A percentile compares a stretch with the other conserved stretches of the same genome.
Conservation (phyloP, 441 rosid genomes). For the Mallotus japonicus region DNA sequence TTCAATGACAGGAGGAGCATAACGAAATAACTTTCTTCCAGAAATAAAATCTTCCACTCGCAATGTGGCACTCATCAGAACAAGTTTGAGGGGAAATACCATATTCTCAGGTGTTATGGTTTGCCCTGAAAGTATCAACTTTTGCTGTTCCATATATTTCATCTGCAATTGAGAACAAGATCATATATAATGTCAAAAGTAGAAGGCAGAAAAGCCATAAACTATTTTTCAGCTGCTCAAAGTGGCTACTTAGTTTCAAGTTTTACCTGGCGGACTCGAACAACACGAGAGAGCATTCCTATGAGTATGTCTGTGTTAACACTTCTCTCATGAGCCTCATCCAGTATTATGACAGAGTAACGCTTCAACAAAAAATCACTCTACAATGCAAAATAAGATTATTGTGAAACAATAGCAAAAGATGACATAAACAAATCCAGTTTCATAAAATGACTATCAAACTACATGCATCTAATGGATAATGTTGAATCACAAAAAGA, state of each 20-base stretch:
- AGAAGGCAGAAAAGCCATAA: slow-evolving; percentile 6
- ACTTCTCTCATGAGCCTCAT: slow-evolving; percentile 98
- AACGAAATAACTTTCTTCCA: slow-evolving; percentile 58
- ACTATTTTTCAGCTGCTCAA: slow-evolving; percentile 46
- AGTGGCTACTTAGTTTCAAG: slow-evolving; percentile 14
- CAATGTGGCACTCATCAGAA: slow-evolving; percentile 94
- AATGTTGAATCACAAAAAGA: slow-evolving; percentile 9
- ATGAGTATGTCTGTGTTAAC: slow-evolving; percentile 92
- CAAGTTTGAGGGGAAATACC: slow-evolving; percentile 70
- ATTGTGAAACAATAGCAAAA: not conserved
- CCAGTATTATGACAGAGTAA: slow-evolving; percentile 83
- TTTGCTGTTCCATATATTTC: slow-evolving; percentile 56
- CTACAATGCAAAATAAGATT: slow-evolving; percentile 42
- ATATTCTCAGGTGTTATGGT: slow-evolving; percentile 44
- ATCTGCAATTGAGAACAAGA: slow-evolving; percentile 39
- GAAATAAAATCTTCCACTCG: slow-evolving; percentile 75
- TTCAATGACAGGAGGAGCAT: slow-evolving; percentile 68
- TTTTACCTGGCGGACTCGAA: slow-evolving; percentile 69
- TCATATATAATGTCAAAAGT: slow-evolving; percentile 14
- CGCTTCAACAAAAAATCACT: slow-evolving; percentile 68
- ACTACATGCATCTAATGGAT: not conserved
- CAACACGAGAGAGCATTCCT: slow-evolving; percentile 86
- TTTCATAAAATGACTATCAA: not conserved
- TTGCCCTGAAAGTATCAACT: slow-evolving; percentile 53
- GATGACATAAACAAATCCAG: slow-evolving; percentile 2